Base-by-base conservation (phyloP, 352 stramenopile genomes). In the Pythium aquatile region DNA sequence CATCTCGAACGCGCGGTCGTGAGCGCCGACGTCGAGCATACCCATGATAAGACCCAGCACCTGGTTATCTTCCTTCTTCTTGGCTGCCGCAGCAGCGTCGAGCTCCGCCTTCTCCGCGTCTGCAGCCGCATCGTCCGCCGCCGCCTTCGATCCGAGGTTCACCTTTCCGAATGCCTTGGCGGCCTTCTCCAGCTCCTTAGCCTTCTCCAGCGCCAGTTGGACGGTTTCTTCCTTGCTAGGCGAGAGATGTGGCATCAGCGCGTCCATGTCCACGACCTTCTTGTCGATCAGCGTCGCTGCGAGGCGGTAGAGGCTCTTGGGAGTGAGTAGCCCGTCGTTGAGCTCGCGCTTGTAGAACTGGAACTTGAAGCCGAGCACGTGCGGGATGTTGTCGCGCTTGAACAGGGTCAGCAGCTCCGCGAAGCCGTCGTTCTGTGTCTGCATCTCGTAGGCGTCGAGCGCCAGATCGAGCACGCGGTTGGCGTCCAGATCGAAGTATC, bases 401-500 rank as follows among this genome's bases (percentile, higher is more conserved):
- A 97, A 97, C 26, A 77, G 67, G 1, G 63, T 65, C 2, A 97
- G 64, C 37, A 97, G 63, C 13, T 87, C 75, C 0, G 79, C 73
- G 61, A 94, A 95, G 51, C 70, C 78, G n/a, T 85, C 74, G 65
- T 96, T 94, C 3, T 75, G 70, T 17, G 94, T 76, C 61, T 96
- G 82, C 69, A 84, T 88, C 75, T 98, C 96, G 60, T 98, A 93
- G 5, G 85, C 88, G 63, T 98, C 93, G 8, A 99, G 76, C 16
- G 91, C 75, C 29, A 99, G 74, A 74, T 99, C 96, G 28, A 99
- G 72, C 6, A 98, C 90, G 30, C 97, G 87, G 79, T 98, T 98
- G 5, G 96, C 95, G 76, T 99, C 96, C 10, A 99, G 69, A 73
- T 98, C 92, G 64, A 99, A 99, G 62, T 89, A 97, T 2, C 86